These are phyloP conservation scores for Starmerella powellii DNA, from an alignment of 805 yeast genomes.

Conservation along the genomic window DNA sequence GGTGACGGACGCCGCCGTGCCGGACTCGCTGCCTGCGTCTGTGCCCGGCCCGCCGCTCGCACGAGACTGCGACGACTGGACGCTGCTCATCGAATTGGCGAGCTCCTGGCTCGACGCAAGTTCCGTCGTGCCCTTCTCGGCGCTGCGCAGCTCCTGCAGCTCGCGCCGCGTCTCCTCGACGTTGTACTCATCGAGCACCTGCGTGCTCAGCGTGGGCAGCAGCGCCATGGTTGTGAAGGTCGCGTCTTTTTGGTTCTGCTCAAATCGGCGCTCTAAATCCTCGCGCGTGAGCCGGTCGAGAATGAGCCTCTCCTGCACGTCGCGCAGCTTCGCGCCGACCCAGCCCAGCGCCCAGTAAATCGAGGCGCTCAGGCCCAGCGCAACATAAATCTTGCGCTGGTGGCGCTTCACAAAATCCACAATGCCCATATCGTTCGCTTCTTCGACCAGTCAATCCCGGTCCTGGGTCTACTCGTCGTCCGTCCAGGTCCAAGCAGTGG, in stretches of 20 bases:
- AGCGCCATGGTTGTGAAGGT: conserved; percentile 71
- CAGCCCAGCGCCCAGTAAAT: conserved; percentile 36
- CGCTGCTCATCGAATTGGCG: neutral
- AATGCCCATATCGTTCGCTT: conserved; percentile 17
- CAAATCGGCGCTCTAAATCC: conserved; percentile 67
- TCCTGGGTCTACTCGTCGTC: too few relatives aligned
- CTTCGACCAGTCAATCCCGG: too few relatives aligned
- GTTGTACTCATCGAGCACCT: conserved; percentile 48
- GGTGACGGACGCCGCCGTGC: too few relatives aligned
- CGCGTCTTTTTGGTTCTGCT: conserved; percentile 87
- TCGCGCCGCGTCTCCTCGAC: conserved; percentile 65
- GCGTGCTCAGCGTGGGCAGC: conserved; percentile 60
- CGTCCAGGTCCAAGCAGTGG: too few relatives aligned
- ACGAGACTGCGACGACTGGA: too few relatives aligned
- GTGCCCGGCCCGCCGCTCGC: too few relatives aligned
- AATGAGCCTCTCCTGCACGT: conserved; percentile 40
- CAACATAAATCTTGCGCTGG: conserved; percentile 34
- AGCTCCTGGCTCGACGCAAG: conserved; percentile 6
- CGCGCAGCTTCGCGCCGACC: conserved; percentile 36
- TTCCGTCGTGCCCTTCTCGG: neutral
- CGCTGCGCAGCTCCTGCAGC: conserved; percentile 45
- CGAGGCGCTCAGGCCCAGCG: conserved; percentile 37
- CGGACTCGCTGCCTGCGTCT: too few relatives aligned
- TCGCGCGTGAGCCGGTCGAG: conserved; percentile 52
- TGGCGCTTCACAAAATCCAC: conserved; percentile 36